Evolutionary conservation across 805 yeast species (phyloP), one percentile per base, ranked within the genome.

Genomic region (Metschnikowia santaceciliae): DNA sequence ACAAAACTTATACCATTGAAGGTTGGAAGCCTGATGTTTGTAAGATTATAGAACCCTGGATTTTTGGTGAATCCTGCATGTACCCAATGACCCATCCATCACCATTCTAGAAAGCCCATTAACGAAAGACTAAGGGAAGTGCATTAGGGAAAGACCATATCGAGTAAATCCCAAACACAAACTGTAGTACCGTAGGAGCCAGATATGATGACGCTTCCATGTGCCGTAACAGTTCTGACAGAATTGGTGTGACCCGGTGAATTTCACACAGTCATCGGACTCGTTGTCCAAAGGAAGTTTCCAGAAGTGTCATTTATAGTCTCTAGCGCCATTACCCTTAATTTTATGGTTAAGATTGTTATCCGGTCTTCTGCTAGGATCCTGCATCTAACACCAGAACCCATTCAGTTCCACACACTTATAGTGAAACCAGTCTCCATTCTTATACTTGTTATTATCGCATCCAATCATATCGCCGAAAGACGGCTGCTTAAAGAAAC

Each of bases 121-220:
- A 17, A 17, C 19, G 19, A 17, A 17, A 17, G 19, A 20, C 5
- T 20, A 20, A 20, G 20, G 5, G 20, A 20, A 20, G 5, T 2
- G 20, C 20, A 20, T 20, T 4, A 20, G 20, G 20, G 20, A 4
- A 4, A 20, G 20, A 2, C 88, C 5, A 86, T 82, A 32, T 81
- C 77, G 15, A 70, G 57, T 54, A 91, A 74, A 60, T 89, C 94
- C 99, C 99, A 92, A 2, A 92, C 96, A 53, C 97, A 79, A 5
- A 91, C 88, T 1, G 88, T 87, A 47, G 86, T 79, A 68, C 94
- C 99, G 65, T 92, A 92, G 4, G 96, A 87, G 0, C 97, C 97
- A 32, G 94, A 86, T 1, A 92, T 84, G 19, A 92, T 80, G 11
- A 85, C 80, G 62, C 88, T 87, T 1, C 92, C 96, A 65, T 83